Percentiles rank a stretch among this genome's conserved stretches.
phyloP scores from a whole-genome alignment of 208 protist species.

The Crithidia sp. region DNA sequence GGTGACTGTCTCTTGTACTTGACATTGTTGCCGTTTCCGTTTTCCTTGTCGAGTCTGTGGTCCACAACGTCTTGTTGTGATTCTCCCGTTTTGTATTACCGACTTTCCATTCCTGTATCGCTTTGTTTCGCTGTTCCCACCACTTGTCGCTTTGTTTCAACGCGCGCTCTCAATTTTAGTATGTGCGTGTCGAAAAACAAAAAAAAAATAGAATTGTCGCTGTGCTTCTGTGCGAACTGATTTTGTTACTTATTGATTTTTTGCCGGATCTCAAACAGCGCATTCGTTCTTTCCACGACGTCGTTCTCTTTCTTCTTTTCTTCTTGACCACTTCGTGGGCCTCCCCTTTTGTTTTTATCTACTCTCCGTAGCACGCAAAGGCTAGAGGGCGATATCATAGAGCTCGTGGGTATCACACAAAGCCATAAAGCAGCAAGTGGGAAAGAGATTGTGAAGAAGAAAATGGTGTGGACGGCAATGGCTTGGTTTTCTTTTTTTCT shows the following conservation, averaged over 20 bases:
- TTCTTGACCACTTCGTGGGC: background rate
- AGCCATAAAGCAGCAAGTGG: no score
- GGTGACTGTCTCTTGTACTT: background rate
- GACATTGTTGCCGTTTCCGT: conserved; percentile 8
- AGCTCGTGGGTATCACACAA: no score
- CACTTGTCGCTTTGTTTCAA: no score
- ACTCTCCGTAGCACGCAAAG: background rate
- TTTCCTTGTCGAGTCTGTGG: background rate
- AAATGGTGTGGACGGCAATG: no score
- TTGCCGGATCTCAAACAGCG: no score
- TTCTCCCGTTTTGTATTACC: conserved; percentile 1
- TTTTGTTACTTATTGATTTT: no score
- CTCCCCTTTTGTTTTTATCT: background rate
- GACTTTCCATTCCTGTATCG: background rate
- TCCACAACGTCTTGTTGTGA: conserved; percentile 2
- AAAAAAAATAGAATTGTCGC: conserved; percentile 3
- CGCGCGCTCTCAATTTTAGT: background rate
- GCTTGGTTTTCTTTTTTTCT: no score
- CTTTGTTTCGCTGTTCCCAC: background rate
- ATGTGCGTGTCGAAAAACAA: background rate
- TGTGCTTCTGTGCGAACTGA: conserved; percentile 12
- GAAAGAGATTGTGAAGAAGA: no score
- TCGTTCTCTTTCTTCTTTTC: conserved; percentile 24
- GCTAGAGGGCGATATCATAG: no score
- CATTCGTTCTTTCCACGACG: no score